Evolutionary conservation across 345 rosid genomes (phyloP), one percentile per base, ranked within the genome.

Genomic region (Dovyalis caffra): DNA sequence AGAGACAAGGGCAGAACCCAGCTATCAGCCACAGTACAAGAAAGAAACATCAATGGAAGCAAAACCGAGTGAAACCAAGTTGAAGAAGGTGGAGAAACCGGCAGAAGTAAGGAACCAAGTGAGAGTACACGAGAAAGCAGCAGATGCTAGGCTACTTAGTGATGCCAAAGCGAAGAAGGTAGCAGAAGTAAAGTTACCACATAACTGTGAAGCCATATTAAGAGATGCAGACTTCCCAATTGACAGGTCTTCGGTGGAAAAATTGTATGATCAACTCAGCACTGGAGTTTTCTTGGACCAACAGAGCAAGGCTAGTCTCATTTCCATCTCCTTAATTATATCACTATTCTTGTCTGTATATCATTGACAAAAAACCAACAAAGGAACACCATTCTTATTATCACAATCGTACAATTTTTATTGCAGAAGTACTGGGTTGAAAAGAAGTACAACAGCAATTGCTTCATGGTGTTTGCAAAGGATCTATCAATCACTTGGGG

Each of bases 401-500:
- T 1, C 11, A 29, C 6, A 5, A 9, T 23, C 33, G 14, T 37
- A 1, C n/a, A 15, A 3, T 1, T 26, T 66, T 31, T 56, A 53
- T 66, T 72, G 84, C 83, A 88, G 83, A 86, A 85, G 73, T 84
- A 83, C 32, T 78, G 88, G 92, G 83, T 88, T 49, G 90, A 91
- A 26, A 82, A 84, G 84, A 71, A 73, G 53, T 70, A 72, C 35
- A 84, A 85, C 67, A 74, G 64, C 74, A 90, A 87, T 78, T 81
- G 91, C 84, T 86, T 90, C 84, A 85, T 86, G 86, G 25, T 91
- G 83, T 88, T 72, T 80, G 87, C 95, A 56, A 85, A 85, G 78
- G 81, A 69, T 47, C 85, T 90, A 67, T 72, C 77, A 10, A 90
- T 91, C 76, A 88, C 84, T 37, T 91, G 98, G 92, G 83, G 87